phyloP scores from a whole-genome alignment of 2,329 filamentous ascomycete species.

The Fusarium nanum region DNA sequence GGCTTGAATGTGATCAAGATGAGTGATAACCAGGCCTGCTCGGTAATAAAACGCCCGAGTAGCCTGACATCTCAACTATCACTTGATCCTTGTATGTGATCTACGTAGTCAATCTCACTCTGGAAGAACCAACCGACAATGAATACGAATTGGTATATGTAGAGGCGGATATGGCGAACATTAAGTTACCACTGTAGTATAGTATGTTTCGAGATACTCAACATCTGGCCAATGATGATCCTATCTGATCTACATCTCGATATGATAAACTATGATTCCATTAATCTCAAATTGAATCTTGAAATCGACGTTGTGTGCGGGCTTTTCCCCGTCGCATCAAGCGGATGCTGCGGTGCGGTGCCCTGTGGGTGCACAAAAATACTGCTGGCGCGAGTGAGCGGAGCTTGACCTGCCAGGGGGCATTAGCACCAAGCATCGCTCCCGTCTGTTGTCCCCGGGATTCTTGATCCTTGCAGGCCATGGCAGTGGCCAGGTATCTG shows the following conservation, averaged over 20 bases:
- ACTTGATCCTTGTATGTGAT: conserved; percentile 32
- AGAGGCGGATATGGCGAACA: background rate
- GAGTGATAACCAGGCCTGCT: conserved; percentile 1
- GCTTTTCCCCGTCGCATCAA: conserved; percentile 37
- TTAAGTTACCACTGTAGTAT: background rate
- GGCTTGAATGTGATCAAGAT: conserved; percentile 16
- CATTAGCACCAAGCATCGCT: conserved; percentile 43
- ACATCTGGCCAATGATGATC: background rate
- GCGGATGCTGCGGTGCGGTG: conserved; percentile 26
- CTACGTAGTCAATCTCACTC: conserved; percentile 23
- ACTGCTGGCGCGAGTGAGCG: conserved; percentile 43
- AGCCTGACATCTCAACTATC: conserved; percentile 19
- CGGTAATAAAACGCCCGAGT: conserved; percentile 15
- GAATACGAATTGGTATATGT: background rate
- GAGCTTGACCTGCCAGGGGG: conserved; percentile 38
- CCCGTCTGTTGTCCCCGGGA: conserved; percentile 39
- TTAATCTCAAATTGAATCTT: conserved; percentile 23
- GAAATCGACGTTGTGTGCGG: conserved; percentile 29
- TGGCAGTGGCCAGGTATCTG: conserved; percentile 21
- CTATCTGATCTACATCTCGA: background rate
- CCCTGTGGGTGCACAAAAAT: conserved; percentile 32
- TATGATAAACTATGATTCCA: conserved; percentile 10
- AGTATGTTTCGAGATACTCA: background rate
- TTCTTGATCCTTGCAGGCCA: conserved; percentile 33
- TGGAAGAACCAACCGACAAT: conserved; percentile 1